Base-by-base conservation (phyloP, 140 eudicot genomes). In the Flaveria floridana region DNA sequence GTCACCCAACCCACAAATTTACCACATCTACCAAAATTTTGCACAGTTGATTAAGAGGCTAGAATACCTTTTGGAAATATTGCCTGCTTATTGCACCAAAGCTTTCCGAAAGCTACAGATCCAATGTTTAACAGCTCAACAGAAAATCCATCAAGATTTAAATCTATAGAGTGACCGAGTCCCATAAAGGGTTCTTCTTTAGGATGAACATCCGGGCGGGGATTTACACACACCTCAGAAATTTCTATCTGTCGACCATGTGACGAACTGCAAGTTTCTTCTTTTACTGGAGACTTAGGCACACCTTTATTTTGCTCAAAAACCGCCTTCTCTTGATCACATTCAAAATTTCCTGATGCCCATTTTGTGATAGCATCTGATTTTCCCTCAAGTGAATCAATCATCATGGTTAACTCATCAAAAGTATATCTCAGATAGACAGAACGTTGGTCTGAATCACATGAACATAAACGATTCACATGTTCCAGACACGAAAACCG, bases 61-160 rank as follows among this genome's bases (percentile, higher is more conserved):
- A 74, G 25, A 72, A 67, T 14, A 87, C 96, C 96, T 84, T 82
- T 84, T n/a, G 95, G 95, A 76, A 87, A 87, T 69, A 90, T 90
- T 42, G 83, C 88, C 57, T 80, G 80, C 83, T 82, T 90, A 75
- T 64, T 85, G 80, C 91, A 83, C 95, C 96, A 90, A 7, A 80
- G 71, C 76, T 78, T 85, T 44, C 96, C 94, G 61, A 57, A 76
- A 19, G 85, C 87, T 25, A 86, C 70, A 63, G 84, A 70, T 42
- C 96, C 96, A 46, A 77, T 55, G 63, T 74, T 79, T 55, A 89
- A 2, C 68, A 76, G 76, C 65, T 87, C 82, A 59, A 82, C 87
- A 65, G 51, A 28, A n/a, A 39, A 13, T 25, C 37, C 55, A 50
- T 77, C 68, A 42, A 72, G 65, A 64, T 82, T 76, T 53, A 70